Conservation (phyloP, 148 eudicot species). For the Rhododendron griersonianum region DNA sequence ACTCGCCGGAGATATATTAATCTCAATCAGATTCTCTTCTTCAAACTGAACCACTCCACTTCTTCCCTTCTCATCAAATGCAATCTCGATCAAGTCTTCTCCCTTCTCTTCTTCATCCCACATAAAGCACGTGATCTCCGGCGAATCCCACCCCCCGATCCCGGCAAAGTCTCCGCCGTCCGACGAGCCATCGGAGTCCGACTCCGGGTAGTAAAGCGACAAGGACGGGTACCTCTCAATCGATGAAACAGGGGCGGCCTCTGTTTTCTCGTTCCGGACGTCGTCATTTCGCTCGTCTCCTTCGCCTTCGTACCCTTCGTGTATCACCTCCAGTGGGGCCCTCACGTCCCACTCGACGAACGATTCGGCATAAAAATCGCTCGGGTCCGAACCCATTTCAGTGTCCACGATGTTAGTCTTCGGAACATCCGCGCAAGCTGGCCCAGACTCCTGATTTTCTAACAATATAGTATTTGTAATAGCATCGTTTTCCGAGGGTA, state of each 20-base stretch:
- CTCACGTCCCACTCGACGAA: conserved; percentile 56
- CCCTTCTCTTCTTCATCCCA: conserved; percentile 49
- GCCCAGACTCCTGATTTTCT: not conserved
- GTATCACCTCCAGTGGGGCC: conserved; percentile 72
- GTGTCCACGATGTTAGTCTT: not conserved
- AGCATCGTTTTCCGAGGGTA: not conserved
- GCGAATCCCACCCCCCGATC: conserved; percentile 24
- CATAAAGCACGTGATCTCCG: conserved; percentile 20
- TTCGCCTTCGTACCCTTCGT: conserved; percentile 60
- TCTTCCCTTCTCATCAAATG: conserved; percentile 25
- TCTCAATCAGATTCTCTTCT: conserved; percentile 77
- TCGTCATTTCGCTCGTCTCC: conserved; percentile 27
- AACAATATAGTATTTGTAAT: not conserved
- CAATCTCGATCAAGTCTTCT: conserved; percentile 72
- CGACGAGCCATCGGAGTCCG: conserved; percentile 42
- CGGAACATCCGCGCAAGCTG: not conserved
- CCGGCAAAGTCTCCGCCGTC: conserved; percentile 31
- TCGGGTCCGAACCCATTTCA: not conserved
- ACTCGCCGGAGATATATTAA: conserved; percentile 45
- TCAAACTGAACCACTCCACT: conserved; percentile 25
- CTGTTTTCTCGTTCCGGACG: conserved; percentile 9
- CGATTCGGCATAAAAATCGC: not conserved
- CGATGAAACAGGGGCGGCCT: not conserved
- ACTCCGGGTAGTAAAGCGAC: conserved; percentile 57
- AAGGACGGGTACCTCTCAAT: conserved; percentile 46